Percentiles rank a stretch among this genome's conserved stretches.
Conservation (phyloP, 768 basidiomycete species). For the Cyclocybe aegerita region DNA sequence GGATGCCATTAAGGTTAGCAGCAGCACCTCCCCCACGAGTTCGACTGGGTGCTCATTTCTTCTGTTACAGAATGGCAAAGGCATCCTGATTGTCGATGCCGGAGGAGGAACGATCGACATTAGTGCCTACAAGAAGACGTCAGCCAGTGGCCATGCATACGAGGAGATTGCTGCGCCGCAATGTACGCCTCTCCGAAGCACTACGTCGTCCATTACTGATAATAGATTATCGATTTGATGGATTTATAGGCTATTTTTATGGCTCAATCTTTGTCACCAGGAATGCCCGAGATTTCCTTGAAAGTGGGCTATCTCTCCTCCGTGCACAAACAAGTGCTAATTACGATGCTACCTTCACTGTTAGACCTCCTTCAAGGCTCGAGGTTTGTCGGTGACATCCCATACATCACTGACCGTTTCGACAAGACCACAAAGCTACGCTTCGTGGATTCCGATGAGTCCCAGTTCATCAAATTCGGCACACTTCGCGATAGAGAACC, state of each 20-base stretch:
- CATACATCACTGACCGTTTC: conserved; percentile 39
- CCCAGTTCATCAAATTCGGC: conserved; percentile 47
- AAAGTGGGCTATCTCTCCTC: conserved; percentile 23
- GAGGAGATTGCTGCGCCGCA: conserved; percentile 48
- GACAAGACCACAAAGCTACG: conserved; percentile 45
- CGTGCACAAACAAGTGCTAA: background rate
- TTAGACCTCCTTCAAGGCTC: conserved; percentile 40
- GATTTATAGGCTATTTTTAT: conserved; percentile 26
- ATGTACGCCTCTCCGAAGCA: conserved; percentile 26
- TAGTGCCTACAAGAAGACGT: conserved; percentile 49
- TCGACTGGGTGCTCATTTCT: background rate
- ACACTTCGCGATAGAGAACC: conserved; percentile 38
- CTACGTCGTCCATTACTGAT: background rate
- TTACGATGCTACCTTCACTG: background rate
- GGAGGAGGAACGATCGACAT: conserved; percentile 67
- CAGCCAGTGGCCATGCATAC: conserved; percentile 26
- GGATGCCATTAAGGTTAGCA: conserved; percentile 31
- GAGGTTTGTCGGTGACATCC: conserved; percentile 36
- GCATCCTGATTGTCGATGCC: conserved; percentile 57
- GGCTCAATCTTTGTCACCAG: conserved; percentile 51
- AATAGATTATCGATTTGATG: background rate
- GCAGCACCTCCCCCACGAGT: background rate
- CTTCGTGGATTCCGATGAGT: conserved; percentile 35
- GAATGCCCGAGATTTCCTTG: conserved; percentile 35
- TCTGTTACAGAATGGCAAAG: conserved; percentile 36